Evolutionary conservation across 2,329 filamentous ascomycete species (phyloP), one percentile per base, ranked within the genome.

Genomic region (Hymenoscyphus repandus): DNA sequence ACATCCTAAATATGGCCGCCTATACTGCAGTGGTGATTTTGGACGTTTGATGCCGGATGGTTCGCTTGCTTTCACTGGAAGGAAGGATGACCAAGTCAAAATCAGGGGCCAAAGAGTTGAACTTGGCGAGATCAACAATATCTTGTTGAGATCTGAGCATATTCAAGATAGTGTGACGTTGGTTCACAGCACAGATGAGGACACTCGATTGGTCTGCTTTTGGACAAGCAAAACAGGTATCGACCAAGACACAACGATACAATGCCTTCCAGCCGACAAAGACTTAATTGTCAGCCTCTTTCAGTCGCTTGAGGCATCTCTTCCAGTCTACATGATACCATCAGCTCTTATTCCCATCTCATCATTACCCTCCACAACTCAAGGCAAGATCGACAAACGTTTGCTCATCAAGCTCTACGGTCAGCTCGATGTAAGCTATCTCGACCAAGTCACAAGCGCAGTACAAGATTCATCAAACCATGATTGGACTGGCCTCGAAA

Each of bases 11-110:
- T 86, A 82, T 64, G 90, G 90, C 1, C 79, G 82, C 1, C 69
- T 96, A 0, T 96, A 95, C 63, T 80, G 88, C 11, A 90, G 86
- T 32, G 90, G 91, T 0, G 90, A 96, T 61, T 75, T 89, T 60
- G 91, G 90, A 0, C 77, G 89, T 17, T 79, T 96, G 70, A 77
- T 96, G 7, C 74, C 82, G 0, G 86, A 95, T 62, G 86, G 88
- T 0, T 86, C 84, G 0, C 73, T 96, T 6, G 68, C 88, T 3
- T 88, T 93, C 37, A 69, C 81, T 9, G 88, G 88, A 13, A 78
- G 89, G 34, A 73, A 85, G 18, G 90, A 95, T 59, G 86, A 86
- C 53, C 88, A 95, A 66, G 74, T 93, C 49, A 95, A 95, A 65
- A 74, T 95, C 9, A 79, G 88, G 40, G 90, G 90, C 0, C 86